Evolutionary conservation across 192 early-diverging fungal genomes (phyloP).

Genomic region (Chytriomyces confervae): DNA sequence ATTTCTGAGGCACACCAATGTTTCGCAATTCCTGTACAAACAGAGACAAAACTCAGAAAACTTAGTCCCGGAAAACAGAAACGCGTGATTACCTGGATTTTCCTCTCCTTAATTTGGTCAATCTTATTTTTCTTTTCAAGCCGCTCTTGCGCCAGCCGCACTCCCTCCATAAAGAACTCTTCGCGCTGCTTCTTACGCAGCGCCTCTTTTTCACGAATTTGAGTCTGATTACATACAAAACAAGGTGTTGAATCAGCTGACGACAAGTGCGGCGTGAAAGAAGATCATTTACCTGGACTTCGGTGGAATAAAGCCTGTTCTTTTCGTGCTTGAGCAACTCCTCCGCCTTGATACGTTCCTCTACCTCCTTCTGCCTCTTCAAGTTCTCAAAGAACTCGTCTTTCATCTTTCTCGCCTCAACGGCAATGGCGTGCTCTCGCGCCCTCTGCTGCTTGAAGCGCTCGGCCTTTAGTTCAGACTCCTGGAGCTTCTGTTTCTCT

Average conservation of each 20-base stretch:
- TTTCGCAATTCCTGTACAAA: conserved; percentile 52
- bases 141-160: conserved; percentile 53
- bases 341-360: conserved; percentile 50
- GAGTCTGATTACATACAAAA: conserved; percentile 37
- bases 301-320: conserved; percentile 56
- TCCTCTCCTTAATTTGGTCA: conserved; percentile 59
- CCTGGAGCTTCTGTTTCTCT: conserved; percentile 46
- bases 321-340: conserved; percentile 45
- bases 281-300: conserved; percentile 50
- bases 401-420: conserved; percentile 62
- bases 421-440: conserved; percentile 62
- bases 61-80: not conserved
- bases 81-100: conserved; percentile 48
- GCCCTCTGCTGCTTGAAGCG: conserved; percentile 57
- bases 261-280: not conserved
- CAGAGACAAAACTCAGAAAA: conserved; percentile 15
- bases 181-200: conserved; percentile 50
- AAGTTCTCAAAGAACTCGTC: conserved; percentile 62
- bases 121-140: conserved; percentile 62
- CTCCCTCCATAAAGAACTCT: conserved; percentile 67
- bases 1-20: conserved; percentile 63
- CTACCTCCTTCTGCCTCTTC: conserved; percentile 52
- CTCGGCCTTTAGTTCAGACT: conserved; percentile 51
- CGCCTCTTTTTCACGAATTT: conserved; percentile 60
- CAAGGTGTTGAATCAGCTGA: conserved; percentile 1